A percentile compares a stretch with the other conserved stretches of the same genome.
Conservation (phyloP, 768 basidiomycete species). For the Auricularia cornea region DNA sequence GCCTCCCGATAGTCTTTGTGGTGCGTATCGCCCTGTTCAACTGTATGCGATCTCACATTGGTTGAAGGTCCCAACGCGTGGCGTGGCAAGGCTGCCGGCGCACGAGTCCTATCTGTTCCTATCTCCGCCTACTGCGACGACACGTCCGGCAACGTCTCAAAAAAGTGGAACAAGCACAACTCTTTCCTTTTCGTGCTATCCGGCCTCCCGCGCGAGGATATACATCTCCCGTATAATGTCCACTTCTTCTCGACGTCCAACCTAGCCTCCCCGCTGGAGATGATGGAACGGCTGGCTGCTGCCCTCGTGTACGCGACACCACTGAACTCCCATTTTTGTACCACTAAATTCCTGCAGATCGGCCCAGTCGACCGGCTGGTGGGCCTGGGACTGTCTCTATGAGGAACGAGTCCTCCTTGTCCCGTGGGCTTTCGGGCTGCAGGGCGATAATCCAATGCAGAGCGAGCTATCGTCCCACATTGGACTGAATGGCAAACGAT, state of each 20-base stretch:
- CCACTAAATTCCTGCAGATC: not conserved
- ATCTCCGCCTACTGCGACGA: conserved; percentile 15
- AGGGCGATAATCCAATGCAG: conserved; percentile 15
- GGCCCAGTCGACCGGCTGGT: not conserved
- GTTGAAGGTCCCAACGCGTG: not conserved
- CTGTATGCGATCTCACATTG: not conserved
- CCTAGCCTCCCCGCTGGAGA: conserved; percentile 13
- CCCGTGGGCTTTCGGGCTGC: not conserved
- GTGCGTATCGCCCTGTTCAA: not conserved
- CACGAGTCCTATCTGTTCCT: not conserved
- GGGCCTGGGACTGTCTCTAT: not conserved
- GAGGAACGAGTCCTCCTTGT: not conserved
- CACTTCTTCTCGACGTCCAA: conserved; percentile 18
- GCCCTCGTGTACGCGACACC: conserved; percentile 3
- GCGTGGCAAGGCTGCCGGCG: not conserved
- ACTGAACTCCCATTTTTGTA: not conserved
- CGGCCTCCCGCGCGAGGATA: conserved; percentile 10
- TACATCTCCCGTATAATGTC: conserved; percentile 16
- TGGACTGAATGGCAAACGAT: conserved; percentile 26
- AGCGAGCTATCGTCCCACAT: conserved; percentile 9
- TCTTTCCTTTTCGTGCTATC: conserved; percentile 15
- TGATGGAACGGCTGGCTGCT: conserved; percentile 7
- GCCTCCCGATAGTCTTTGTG: not conserved
- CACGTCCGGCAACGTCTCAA: conserved; percentile 20
- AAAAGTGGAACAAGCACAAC: conserved; percentile 22